Conservation (phyloP, 345 rosid genomes). For the Mallotus nudiflorus region DNA sequence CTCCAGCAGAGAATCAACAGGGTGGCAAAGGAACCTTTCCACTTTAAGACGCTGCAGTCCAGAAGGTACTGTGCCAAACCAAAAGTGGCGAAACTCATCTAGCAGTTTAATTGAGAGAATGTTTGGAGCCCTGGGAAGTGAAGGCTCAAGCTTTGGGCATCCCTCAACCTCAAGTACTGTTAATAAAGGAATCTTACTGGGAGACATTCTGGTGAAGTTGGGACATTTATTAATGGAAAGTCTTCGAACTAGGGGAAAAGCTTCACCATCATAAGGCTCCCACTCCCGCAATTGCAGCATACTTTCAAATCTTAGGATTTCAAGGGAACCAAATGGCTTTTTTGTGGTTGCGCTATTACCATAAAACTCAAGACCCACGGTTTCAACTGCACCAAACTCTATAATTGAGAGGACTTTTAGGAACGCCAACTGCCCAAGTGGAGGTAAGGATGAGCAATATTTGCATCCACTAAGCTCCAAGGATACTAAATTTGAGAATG, state of each 20-base stretch:
- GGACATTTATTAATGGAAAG: slow-evolving; percentile 4
- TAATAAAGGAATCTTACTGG: slow-evolving; percentile 9
- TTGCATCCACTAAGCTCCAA: background rate
- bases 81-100: slow-evolving; percentile 3
- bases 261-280: background rate
- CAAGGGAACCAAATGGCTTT: slow-evolving; percentile 11
- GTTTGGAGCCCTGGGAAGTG: slow-evolving; percentile 3
- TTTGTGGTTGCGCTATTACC: background rate
- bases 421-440: slow-evolving; percentile 18
- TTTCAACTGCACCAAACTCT: background rate
- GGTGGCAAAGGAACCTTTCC: background rate
- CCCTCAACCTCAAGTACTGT: slow-evolving; percentile 11
- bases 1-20: background rate
- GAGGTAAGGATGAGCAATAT: slow-evolving; percentile 10
- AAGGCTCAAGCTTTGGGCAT: slow-evolving; percentile 6
- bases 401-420: background rate
- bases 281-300: slow-evolving; percentile 10
- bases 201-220: background rate
- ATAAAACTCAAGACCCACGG: slow-evolving; percentile 1
- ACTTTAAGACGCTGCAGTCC: slow-evolving; percentile 10
- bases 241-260: background rate
- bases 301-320: slow-evolving; percentile 4
- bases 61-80: background rate
- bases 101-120: background rate
- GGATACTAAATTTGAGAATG: background rate